phyloP scores from a whole-genome alignment of 2,329 filamentous ascomycete genomes.

The Paecilomyces dactylethromorphus region DNA sequence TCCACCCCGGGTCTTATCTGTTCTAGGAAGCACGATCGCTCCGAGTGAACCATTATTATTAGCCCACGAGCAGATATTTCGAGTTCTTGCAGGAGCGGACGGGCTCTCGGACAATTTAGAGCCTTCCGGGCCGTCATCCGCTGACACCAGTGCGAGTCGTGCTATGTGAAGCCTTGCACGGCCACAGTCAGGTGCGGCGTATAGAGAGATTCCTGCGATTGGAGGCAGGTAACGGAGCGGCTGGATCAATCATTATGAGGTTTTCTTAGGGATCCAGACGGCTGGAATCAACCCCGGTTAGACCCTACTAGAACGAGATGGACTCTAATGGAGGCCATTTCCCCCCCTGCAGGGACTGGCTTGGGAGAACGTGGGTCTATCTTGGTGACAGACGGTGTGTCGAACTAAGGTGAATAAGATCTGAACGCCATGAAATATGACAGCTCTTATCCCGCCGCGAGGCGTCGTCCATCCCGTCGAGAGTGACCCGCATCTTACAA shows the following conservation, averaged over 20 bases:
- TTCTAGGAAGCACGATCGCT: background rate
- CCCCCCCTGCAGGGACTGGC: background rate
- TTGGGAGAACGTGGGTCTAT: background rate
- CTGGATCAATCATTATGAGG: background rate
- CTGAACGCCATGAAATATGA: constrained; percentile 6
- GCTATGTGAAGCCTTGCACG: background rate
- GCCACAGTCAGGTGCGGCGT: background rate
- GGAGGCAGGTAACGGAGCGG: background rate
- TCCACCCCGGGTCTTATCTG: background rate
- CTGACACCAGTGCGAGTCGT: background rate
- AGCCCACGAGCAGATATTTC: background rate
- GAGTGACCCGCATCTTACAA: background rate
- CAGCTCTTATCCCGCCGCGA: constrained; percentile 4
- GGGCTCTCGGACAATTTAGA: background rate
- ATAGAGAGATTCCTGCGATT: background rate
- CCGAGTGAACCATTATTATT: background rate
- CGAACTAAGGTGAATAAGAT: background rate
- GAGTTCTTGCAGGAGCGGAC: background rate
- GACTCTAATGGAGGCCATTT: background rate
- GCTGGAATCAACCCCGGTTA: background rate
- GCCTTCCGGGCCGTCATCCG: background rate
- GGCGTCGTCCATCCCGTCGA: background rate
- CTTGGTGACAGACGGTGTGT: background rate
- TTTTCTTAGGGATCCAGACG: background rate
- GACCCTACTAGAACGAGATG: background rate